phyloP scores from a whole-genome alignment of 1,284 basidiomycete species.

The Tilletiopsis washingtonensis region DNA sequence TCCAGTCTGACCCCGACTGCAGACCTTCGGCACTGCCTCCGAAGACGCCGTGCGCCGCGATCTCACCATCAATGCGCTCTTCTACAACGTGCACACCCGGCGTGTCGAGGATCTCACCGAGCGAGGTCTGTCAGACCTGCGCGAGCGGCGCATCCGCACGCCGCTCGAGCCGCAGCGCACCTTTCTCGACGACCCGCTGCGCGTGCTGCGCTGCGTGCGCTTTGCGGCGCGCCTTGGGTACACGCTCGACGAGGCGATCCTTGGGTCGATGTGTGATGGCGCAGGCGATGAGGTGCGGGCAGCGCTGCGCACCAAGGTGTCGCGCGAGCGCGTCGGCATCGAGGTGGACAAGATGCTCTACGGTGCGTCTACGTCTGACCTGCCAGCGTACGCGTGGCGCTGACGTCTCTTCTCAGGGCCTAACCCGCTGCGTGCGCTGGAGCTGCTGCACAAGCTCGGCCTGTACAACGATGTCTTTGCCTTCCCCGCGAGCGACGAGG shows the following conservation, averaged over 20 bases:
- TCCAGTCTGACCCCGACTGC: conserved; percentile 4
- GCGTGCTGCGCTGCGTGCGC: conserved; percentile 79
- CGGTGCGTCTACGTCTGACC: conserved; percentile 5
- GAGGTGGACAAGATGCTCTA: conserved; percentile 48
- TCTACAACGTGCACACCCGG: conserved; percentile 90
- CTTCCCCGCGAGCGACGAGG: conserved; percentile 3
- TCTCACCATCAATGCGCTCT: conserved; percentile 89
- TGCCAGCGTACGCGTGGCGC: background rate
- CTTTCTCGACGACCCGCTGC: conserved; percentile 87
- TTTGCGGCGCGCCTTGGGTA: conserved; percentile 89
- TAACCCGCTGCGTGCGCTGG: conserved; percentile 29
- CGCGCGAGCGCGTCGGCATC: conserved; percentile 45
- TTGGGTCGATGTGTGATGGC: conserved; percentile 54
- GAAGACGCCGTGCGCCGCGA: conserved; percentile 88
- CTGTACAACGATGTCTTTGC: conserved; percentile 36
- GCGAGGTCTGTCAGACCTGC: conserved; percentile 74
- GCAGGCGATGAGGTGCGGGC: conserved; percentile 56
- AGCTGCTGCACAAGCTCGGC: conserved; percentile 27
- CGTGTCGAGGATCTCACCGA: conserved; percentile 80
- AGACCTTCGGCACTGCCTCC: conserved; percentile 85
- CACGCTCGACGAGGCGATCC: conserved; percentile 64
- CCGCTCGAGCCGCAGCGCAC: conserved; percentile 80
- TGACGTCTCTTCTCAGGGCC: conserved; percentile 12
- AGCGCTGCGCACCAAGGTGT: conserved; percentile 38
- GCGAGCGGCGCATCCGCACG: conserved; percentile 73